Conservation (phyloP, 768 basidiomycete genomes). For the Hypholoma sublateritium region DNA sequence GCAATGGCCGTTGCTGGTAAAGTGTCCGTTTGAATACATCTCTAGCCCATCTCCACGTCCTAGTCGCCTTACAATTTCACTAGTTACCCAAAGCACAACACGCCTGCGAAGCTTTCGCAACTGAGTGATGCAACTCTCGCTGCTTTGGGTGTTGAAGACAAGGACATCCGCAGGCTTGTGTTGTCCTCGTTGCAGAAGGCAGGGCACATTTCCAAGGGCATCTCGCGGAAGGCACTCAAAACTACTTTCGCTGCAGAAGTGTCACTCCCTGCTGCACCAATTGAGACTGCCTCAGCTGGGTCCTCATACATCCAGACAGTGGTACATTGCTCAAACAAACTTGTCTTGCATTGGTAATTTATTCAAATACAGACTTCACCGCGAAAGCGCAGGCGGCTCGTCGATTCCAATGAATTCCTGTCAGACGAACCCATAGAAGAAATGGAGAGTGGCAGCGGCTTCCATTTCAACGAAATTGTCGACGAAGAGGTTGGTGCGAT, state of each 20-base stretch:
- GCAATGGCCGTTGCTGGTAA: constrained; percentile 73
- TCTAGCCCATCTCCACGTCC: not conserved
- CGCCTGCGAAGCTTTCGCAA: constrained; percentile 52
- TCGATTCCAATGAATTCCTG: constrained; percentile 56
- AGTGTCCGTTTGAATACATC: constrained; percentile 43
- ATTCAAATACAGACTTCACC: not conserved
- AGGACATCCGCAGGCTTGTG: constrained; percentile 62
- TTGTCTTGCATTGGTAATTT: not conserved
- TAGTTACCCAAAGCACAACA: constrained; percentile 75
- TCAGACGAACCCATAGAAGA: constrained; percentile 53
- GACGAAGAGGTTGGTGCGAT: constrained; percentile 59
- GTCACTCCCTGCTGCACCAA: constrained; percentile 10
- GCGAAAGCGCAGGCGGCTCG: constrained; percentile 31
- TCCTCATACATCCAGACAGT: constrained; percentile 26
- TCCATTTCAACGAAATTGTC: constrained; percentile 72
- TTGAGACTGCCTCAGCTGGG: constrained; percentile 16
- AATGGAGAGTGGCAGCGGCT: constrained; percentile 46
- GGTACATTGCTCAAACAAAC: constrained; percentile 18
- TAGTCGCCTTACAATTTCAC: not conserved
- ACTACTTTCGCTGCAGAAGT: constrained; percentile 8
- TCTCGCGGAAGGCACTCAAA: constrained; percentile 14
- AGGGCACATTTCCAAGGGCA: constrained; percentile 46
- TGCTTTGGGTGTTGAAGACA: constrained; percentile 57
- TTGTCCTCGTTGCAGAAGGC: constrained; percentile 62
- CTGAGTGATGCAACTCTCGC: constrained; percentile 62